These are phyloP conservation scores for Saturnispora serradocipensis DNA, from an alignment of 805 yeast species.

Conservation along the genomic window DNA sequence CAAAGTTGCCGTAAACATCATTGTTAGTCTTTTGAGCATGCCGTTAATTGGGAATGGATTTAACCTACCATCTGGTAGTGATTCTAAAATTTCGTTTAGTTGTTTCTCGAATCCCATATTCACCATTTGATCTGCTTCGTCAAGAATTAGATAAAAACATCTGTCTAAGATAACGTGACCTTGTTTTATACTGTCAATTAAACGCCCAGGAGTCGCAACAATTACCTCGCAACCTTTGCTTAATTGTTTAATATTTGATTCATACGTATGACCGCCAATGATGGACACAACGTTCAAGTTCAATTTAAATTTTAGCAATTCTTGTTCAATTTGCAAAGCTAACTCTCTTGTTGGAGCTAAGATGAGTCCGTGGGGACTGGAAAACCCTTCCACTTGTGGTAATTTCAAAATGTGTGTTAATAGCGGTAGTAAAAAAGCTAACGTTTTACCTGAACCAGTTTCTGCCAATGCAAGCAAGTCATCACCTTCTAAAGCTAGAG, in stretches of 20 bases:
- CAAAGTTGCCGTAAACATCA: slow-evolving; percentile 93
- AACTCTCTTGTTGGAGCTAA: slow-evolving; percentile 92
- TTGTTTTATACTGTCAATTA: slow-evolving; percentile 70
- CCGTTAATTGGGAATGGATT: slow-evolving; percentile 18
- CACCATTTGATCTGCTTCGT: slow-evolving; percentile 94
- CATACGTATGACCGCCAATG: slow-evolving; percentile 87
- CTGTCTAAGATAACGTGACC: slow-evolving; percentile 50
- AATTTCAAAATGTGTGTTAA: slow-evolving; percentile 41
- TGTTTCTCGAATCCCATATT: slow-evolving; percentile 90
- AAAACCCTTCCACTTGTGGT: slow-evolving; percentile 37
- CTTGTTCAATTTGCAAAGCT: slow-evolving; percentile 75
- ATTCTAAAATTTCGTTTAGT: slow-evolving; percentile 48
- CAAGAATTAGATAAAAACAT: slow-evolving; percentile 66
- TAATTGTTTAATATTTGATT: slow-evolving; percentile 58
- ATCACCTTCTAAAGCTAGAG: slow-evolving; percentile 46
- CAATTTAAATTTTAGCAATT: slow-evolving; percentile 35
- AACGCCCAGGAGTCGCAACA: slow-evolving; percentile 90
- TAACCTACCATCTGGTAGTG: slow-evolving; percentile 49
- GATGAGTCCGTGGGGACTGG: slow-evolving; percentile 63
- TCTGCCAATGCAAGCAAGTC: slow-evolving; percentile 90
- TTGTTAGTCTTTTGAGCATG: neutral
- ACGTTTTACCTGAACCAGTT: slow-evolving; percentile 94
- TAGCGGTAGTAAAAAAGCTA: slow-evolving; percentile 72
- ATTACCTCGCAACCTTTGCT: slow-evolving; percentile 44
- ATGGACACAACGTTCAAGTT: slow-evolving; percentile 49